Evolutionary conservation across 306 rosid genomes (phyloP).

Genomic region (Cucurbita maxima): DNA sequence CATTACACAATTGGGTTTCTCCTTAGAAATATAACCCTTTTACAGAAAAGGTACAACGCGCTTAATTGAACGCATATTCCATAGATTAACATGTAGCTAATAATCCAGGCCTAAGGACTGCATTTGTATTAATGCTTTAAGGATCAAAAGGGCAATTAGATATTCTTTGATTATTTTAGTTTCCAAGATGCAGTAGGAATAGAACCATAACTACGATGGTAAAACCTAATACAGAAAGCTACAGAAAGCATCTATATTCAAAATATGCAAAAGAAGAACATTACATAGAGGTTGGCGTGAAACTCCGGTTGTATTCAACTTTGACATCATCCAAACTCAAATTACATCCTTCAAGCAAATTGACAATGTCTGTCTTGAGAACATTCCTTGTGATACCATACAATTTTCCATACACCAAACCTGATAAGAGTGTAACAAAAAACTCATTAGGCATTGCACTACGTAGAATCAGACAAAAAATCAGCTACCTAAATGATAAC

Average conservation of each 20-base stretch:
- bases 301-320: slow-evolving; percentile 37
- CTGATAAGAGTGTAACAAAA: slow-evolving; percentile 11
- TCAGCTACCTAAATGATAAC: background rate
- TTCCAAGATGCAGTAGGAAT: background rate
- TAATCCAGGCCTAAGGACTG: background rate
- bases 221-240: background rate
- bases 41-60: background rate
- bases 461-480: background rate
- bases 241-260: background rate
- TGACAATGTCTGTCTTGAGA: slow-evolving; percentile 59
- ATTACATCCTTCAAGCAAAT: slow-evolving; percentile 48
- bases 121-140: background rate
- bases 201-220: background rate
- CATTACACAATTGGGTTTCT: no score
- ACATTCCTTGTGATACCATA: slow-evolving; percentile 19
- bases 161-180: background rate
- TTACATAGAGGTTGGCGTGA: slow-evolving; percentile 35
- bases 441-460: slow-evolving; percentile 1
- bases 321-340: slow-evolving; percentile 62
- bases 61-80: background rate
- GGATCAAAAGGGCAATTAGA: background rate
- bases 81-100: background rate
- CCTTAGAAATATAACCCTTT: no score
- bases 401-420: slow-evolving; percentile 39
- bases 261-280: slow-evolving; percentile 9